A percentile compares a stretch with the other conserved stretches of the same genome.
phyloP scores from a whole-genome alignment of 805 yeast genomes.

The Yamadazyma paraphyllophila region DNA sequence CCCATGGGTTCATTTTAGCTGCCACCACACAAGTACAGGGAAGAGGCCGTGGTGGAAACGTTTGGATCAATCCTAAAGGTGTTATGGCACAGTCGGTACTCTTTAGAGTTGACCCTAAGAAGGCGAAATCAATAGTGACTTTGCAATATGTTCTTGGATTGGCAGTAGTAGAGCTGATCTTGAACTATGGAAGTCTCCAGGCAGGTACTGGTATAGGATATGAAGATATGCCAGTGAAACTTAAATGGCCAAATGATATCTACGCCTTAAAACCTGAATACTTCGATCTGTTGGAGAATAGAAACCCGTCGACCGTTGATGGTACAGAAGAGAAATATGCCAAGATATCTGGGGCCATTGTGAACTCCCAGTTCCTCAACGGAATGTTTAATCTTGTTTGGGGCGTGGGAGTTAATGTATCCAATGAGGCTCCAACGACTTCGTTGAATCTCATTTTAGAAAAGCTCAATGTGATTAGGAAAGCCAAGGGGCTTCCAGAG shows the following conservation, averaged over 20 bases:
- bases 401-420: conserved; percentile 86
- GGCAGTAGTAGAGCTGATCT: conserved; percentile 78
- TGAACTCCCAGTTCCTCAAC: conserved; percentile 69
- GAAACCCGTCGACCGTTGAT: conserved; percentile 35
- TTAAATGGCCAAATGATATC: conserved; percentile 97
- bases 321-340: conserved; percentile 65
- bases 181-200: conserved; percentile 47
- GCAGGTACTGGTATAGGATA: conserved; percentile 51
- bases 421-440: conserved; percentile 87
- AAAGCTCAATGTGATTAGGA: conserved; percentile 55
- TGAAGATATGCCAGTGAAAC: conserved; percentile 69
- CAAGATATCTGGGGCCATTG: conserved; percentile 81
- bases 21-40: conserved; percentile 90
- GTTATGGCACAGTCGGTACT: conserved; percentile 80
- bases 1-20: conserved; percentile 65
- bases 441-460: conserved; percentile 73
- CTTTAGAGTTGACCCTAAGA: conserved; percentile 48
- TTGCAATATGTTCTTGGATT: conserved; percentile 82
- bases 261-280: conserved; percentile 70
- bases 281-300: conserved; percentile 22
- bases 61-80: conserved; percentile 94
- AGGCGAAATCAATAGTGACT: conserved; percentile 64
- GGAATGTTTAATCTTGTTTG: conserved; percentile 64
- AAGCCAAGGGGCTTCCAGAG: conserved; percentile 34
- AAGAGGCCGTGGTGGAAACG: conserved; percentile 90